Base-by-base conservation (phyloP, 2,329 filamentous ascomycete species). In the Fusarium duplospermum region DNA sequence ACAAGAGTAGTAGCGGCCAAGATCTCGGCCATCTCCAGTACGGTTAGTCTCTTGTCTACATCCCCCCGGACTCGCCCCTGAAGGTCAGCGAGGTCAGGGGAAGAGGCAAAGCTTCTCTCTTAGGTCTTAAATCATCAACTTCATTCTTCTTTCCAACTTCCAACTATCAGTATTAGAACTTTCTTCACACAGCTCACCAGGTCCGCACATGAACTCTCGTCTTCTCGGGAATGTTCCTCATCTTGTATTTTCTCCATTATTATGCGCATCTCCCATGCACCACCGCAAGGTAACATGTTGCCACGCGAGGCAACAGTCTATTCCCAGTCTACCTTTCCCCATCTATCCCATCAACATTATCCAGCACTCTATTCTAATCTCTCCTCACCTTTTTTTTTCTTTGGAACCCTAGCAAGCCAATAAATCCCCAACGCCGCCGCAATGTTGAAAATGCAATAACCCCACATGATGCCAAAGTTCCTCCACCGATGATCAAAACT, bases 381-480 rank as follows among this genome's bases (percentile, higher is more conserved):
- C 66, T 72, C 65, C 76, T 77, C 5, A 16, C 63, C 45, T 70
- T 70, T 33, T 66, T 66, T 77, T 2, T 64, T 69, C 71, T 83
- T 84, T 0, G 82, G 80, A 42, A 84, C 83, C 8, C 83, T 77
- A 14, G 78, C 80, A 70, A 85, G 64, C 83, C 84, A 89, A 72
- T 89, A 90, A 54, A 89, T 79, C 2, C 81, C 77, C n/a, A 89
- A 79, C 0, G 88, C 87, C 4, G 83, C 85, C 38, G 81, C 79
- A 42, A 88, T 79, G 70, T 90, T 90, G 77, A 90, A 89, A 6
- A 83, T 79, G 60, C 87, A 84, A 64, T 88, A 90, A 0, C 82
- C 84, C 82, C 86, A 89, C 64, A 89, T 81, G 24, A 91, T 80
- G 2, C 89, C 89, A 66, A 87, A 88, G 71, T 91, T 87, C 45